Evolutionary conservation across 169 alveolate species (phyloP).

Genomic region (Plasmodium sp.): DNA sequence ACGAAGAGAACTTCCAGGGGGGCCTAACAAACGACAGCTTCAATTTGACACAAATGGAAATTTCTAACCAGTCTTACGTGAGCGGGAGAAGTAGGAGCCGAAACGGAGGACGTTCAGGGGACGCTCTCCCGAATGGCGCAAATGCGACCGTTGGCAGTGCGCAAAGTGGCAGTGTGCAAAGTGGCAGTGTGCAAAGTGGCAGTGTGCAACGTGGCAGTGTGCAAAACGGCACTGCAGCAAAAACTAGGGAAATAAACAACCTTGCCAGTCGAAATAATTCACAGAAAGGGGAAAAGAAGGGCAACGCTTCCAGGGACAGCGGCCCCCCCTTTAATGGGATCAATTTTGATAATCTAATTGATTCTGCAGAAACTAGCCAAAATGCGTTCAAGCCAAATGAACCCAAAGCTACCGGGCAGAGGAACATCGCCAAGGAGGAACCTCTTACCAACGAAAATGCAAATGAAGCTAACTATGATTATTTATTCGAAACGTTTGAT

Average conservation of each 20-base stretch:
- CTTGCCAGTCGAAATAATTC: not conserved
- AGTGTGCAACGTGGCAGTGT: not conserved
- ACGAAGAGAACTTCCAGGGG: not conserved
- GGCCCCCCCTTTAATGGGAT: not conserved
- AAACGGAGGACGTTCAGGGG: not conserved
- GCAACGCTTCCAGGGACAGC: not conserved
- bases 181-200: too few relatives aligned
- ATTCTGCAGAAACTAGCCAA: not conserved
- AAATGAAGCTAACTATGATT: conserved; percentile 17
- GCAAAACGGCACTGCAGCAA: not conserved
- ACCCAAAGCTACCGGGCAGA: not conserved
- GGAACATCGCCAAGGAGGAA: not conserved
- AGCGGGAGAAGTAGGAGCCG: not conserved
- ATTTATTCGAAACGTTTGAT: conserved; percentile 50
- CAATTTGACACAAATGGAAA: not conserved
- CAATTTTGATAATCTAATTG: not conserved
- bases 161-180: not conserved
- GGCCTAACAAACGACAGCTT: not conserved
- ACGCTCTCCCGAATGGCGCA: not conserved
- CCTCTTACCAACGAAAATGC: not conserved
- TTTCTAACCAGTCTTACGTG: not conserved
- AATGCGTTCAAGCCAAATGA: not conserved
- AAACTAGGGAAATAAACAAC: not conserved
- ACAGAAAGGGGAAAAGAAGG: not conserved
- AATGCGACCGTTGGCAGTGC: not conserved